A percentile compares a stretch with the other conserved stretches of the same genome.
These are phyloP conservation scores for Fragaria nilgerrensis DNA, from an alignment of 306 rosid species.

Conservation along the genomic window DNA sequence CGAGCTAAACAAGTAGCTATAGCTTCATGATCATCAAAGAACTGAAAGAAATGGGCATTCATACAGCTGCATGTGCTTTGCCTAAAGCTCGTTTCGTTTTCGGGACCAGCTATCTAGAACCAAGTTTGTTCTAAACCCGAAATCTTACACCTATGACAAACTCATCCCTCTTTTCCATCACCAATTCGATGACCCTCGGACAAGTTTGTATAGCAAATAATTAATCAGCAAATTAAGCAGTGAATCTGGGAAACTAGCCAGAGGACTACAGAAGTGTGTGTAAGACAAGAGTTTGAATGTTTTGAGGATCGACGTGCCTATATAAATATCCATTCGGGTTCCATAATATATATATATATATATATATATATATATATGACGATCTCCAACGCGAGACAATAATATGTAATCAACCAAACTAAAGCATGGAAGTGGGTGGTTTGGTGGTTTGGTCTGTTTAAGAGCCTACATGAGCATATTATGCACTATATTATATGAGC, in stretches of 20 bases:
- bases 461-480: background rate
- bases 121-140: background rate
- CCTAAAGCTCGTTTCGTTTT: background rate
- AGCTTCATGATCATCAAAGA: background rate
- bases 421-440: constrained; percentile 11
- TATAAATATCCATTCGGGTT: background rate
- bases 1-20: background rate
- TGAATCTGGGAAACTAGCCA: background rate
- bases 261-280: background rate
- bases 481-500: background rate
- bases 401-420: constrained; percentile 7
- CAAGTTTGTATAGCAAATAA: background rate
- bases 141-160: background rate
- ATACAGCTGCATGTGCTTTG: constrained; percentile 1
- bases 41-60: background rate
- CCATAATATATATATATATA: background rate
- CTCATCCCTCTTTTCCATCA: background rate
- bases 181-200: background rate
- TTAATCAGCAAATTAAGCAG: background rate
- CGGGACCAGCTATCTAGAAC: background rate
- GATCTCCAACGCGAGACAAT: background rate
- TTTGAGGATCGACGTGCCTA: background rate
- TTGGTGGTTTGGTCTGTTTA: constrained; percentile 15
- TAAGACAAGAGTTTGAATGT: background rate
- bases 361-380: background rate